A percentile compares a stretch with the other conserved stretches of the same genome.
Evolutionary conservation across 768 basidiomycete species (phyloP).

Genomic region (Pulveroboletus sp.): DNA sequence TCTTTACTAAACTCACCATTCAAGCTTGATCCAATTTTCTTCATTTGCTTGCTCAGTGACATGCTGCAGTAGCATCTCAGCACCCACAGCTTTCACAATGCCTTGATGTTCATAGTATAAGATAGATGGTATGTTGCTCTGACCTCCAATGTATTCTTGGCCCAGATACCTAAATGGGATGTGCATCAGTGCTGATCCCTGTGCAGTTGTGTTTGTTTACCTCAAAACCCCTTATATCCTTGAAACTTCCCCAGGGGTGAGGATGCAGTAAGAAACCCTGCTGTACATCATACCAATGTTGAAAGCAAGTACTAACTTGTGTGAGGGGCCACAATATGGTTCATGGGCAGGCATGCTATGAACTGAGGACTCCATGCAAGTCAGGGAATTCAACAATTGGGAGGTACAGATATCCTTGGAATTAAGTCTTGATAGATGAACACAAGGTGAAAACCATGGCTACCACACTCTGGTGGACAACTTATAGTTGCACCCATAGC

Average conservation of each 20-base stretch:
- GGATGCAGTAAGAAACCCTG: slow-evolving; percentile 35
- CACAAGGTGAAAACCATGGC: not conserved
- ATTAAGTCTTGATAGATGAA: not conserved
- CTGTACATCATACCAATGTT: slow-evolving; percentile 43
- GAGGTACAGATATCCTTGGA: not conserved
- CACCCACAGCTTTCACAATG: slow-evolving; percentile 37
- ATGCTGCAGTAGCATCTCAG: slow-evolving; percentile 35
- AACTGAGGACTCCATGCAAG: not conserved
- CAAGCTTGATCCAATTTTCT: slow-evolving; percentile 34
- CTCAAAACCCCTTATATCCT: slow-evolving; percentile 24
- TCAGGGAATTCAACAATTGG: not conserved
- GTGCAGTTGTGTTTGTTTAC: slow-evolving; percentile 13
- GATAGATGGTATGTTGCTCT: slow-evolving; percentile 46
- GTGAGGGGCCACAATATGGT: slow-evolving; percentile 33
- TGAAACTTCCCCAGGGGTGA: slow-evolving; percentile 33
- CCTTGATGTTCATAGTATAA: slow-evolving; percentile 44
- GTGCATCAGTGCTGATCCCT: not conserved
- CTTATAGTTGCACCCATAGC: too few species aligned
- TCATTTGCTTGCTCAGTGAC: slow-evolving; percentile 38
- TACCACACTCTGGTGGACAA: too few species aligned
- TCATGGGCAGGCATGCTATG: slow-evolving; percentile 24
- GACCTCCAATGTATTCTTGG: slow-evolving; percentile 41
- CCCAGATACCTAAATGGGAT: slow-evolving; percentile 37
- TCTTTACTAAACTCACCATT: slow-evolving; percentile 29
- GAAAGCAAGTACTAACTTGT: slow-evolving; percentile 41